Percentiles rank a stretch among this genome's conserved stretches.
phyloP scores from a whole-genome alignment of 306 rosid genomes.

The Cucurbita maxima region DNA sequence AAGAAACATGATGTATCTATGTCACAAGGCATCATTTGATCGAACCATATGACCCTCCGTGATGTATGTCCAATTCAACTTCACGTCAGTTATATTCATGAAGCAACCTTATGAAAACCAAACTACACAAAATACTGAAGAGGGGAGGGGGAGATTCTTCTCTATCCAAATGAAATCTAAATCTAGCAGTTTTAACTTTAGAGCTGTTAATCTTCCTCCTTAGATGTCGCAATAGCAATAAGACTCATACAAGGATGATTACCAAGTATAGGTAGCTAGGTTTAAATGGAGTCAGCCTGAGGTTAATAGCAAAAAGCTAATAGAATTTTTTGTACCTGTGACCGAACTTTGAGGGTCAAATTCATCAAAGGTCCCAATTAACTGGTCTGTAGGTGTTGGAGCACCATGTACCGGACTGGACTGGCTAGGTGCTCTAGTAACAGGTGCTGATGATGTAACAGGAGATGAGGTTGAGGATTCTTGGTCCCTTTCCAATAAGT shows the following conservation, averaged over 20 bases:
- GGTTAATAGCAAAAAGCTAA: background rate
- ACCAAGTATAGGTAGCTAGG: background rate
- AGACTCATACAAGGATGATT: background rate
- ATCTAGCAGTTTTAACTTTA: background rate
- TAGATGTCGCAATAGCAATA: background rate
- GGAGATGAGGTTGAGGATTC: conserved; percentile 27
- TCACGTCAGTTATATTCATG: background rate
- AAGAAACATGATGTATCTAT: background rate
- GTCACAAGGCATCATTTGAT: background rate
- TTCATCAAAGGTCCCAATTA: conserved; percentile 46
- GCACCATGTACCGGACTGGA: conserved; percentile 23
- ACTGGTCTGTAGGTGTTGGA: conserved; percentile 29
- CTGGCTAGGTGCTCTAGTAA: conserved; percentile 12
- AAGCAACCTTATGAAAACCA: background rate
- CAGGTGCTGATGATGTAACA: background rate
- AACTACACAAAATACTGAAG: background rate
- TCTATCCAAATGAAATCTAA: background rate
- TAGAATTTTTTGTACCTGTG: conserved; percentile 26
- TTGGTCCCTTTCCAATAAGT: conserved; percentile 34
- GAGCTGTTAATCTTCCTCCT: background rate
- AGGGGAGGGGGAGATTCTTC: background rate
- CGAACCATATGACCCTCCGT: background rate
- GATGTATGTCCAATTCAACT: background rate
- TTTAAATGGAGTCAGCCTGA: background rate
- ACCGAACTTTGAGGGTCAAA: conserved; percentile 78